phyloP scores from a whole-genome alignment of 495 filamentous ascomycete genomes.

The Talaromyces trachyspermus region DNA sequence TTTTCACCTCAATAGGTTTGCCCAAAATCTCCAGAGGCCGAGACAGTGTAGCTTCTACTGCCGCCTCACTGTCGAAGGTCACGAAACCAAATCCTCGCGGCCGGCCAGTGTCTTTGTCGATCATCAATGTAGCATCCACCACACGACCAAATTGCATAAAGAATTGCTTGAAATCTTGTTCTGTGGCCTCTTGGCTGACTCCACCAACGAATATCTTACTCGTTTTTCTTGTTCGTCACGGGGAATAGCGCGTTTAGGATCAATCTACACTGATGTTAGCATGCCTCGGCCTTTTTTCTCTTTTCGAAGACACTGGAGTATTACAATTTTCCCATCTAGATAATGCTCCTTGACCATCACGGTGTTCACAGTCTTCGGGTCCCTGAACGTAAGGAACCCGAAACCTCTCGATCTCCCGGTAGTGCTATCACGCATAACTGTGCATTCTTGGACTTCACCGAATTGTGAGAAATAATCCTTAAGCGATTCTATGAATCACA shows the following conservation, averaged over 20 bases:
- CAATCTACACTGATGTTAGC: constrained; percentile 58
- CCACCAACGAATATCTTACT: constrained; percentile 98
- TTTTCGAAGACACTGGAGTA: too few relatives aligned
- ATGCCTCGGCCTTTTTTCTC: too few relatives aligned
- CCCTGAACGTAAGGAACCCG: constrained; percentile 95
- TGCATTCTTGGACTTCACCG: constrained; percentile 94
- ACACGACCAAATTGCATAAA: constrained; percentile 95
- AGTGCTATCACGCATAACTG: constrained; percentile 93
- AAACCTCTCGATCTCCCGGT: constrained; percentile 93
- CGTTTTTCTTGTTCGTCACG: constrained; percentile 97
- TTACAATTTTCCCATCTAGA: constrained; percentile 95
- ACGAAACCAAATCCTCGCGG: constrained; percentile 98
- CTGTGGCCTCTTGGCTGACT: constrained; percentile 93
- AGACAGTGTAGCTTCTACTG: constrained; percentile 83
- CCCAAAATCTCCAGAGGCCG: constrained; percentile 83
- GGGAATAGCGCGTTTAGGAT: constrained; percentile 95
- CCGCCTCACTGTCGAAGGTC: constrained; percentile 92
- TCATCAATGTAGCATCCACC: constrained; percentile 96
- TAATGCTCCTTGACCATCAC: constrained; percentile 99
- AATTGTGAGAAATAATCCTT: constrained; percentile 98
- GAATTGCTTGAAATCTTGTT: constrained; percentile 91
- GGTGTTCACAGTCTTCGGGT: constrained; percentile 94
- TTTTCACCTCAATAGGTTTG: constrained; percentile 97
- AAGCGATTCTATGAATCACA: constrained; percentile 84
- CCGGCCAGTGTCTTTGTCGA: constrained; percentile 96